Percentiles rank a stretch among this genome's conserved stretches.
Evolutionary conservation across 345 rosid species (phyloP).

Genomic region (sweet orange (Citrus sinensis)): DNA sequence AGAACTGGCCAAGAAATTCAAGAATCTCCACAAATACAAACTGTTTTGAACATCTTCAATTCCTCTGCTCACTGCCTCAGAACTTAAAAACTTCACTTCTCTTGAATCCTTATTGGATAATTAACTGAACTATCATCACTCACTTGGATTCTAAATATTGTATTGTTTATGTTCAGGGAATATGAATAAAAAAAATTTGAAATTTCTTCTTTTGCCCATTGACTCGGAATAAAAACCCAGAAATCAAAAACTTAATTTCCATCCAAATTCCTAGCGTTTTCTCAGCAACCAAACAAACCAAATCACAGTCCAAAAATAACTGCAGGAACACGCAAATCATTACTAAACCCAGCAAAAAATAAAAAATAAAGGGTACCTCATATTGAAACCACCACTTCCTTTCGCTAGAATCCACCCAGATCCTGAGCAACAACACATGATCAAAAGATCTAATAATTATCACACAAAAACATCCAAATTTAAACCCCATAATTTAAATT

Average conservation of each 20-base stretch:
- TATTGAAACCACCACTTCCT: slow-evolving; percentile 3
- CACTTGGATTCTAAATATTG: background rate
- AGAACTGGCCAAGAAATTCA: background rate
- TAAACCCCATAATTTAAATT: background rate
- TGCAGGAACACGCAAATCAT: background rate
- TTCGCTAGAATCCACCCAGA: slow-evolving; percentile 14
- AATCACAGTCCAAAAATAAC: background rate
- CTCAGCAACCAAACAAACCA: slow-evolving; percentile 4
- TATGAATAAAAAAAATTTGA: background rate
- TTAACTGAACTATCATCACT: background rate
- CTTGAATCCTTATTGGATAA: background rate
- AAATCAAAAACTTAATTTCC: background rate
- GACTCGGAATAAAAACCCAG: background rate
- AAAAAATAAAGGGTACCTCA: slow-evolving; percentile 8
- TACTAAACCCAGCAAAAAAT: background rate
- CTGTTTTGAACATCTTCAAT: background rate
- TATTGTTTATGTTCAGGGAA: background rate
- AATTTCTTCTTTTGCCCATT: background rate
- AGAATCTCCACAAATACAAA: background rate
- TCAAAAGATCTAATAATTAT: slow-evolving; percentile 12
- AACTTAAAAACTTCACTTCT: background rate
- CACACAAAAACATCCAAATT: background rate
- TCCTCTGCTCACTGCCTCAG: background rate
- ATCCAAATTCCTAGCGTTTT: background rate
- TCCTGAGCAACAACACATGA: slow-evolving; percentile 12